Conservation (phyloP, 345 rosid species). For the Iberis pinnata region DNA sequence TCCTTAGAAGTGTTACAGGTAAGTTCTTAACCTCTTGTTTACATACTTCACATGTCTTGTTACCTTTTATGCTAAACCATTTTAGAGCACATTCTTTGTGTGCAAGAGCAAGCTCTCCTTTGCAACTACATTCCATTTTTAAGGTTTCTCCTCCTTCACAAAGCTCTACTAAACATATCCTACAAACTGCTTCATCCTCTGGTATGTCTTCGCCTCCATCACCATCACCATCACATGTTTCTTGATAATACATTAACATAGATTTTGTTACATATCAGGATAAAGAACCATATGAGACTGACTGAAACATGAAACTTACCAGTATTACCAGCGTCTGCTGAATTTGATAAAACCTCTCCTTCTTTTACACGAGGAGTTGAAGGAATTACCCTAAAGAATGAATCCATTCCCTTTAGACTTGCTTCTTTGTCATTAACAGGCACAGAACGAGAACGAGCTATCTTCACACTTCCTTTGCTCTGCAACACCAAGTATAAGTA, state of each 20-base stretch:
- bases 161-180: conserved; percentile 82
- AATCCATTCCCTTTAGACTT: conserved; percentile 67
- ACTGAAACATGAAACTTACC: conserved; percentile 34
- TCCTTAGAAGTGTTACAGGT: conserved; percentile 72
- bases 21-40: conserved; percentile 79
- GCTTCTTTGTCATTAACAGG: conserved; percentile 61
- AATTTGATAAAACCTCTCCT: conserved; percentile 36
- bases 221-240: conserved; percentile 39
- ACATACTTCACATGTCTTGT: conserved; percentile 88
- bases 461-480: conserved; percentile 47
- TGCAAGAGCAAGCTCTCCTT: conserved; percentile 93
- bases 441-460: conserved; percentile 77
- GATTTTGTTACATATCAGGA: neutral
- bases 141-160: conserved; percentile 94
- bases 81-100: conserved; percentile 89
- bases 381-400: conserved; percentile 81
- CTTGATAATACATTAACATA: conserved; percentile 32
- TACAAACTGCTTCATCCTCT: conserved; percentile 91
- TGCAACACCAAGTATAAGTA: conserved; percentile 33
- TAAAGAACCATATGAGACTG: neutral
- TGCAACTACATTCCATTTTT: conserved; percentile 98
- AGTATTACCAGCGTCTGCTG: conserved; percentile 37
- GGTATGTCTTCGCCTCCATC: conserved; percentile 89
- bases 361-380: conserved; percentile 73
- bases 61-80: conserved; percentile 94